phyloP scores from a whole-genome alignment of 2,329 filamentous ascomycete species.

The Trichoderma sp. region DNA sequence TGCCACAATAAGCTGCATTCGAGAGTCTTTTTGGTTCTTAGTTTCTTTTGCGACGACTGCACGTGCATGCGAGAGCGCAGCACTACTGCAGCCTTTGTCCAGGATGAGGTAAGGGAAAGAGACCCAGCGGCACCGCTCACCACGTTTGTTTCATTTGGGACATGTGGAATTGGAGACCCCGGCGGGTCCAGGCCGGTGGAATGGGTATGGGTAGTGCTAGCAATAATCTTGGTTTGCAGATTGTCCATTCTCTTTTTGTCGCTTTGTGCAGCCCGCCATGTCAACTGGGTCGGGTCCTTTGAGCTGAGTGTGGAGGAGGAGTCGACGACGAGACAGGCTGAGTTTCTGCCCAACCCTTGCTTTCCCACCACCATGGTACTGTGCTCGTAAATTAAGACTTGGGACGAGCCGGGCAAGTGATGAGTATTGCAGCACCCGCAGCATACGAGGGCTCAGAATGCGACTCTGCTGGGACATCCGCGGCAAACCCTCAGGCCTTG shows the following conservation, averaged over 20 bases:
- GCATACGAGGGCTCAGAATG: background rate
- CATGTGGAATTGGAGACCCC: background rate
- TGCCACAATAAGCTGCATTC: conserved; percentile 4
- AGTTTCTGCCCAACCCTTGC: conserved; percentile 1
- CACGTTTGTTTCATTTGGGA: conserved; percentile 1
- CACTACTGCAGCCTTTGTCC: background rate
- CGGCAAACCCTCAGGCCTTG: background rate
- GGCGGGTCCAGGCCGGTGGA: background rate
- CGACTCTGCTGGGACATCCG: conserved; percentile 3
- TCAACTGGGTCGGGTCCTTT: background rate
- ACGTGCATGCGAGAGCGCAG: background rate
- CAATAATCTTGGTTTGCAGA: conserved; percentile 2
- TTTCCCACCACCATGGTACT: conserved; percentile 8
- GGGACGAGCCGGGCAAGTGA: conserved; percentile 1
- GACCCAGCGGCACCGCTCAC: background rate
- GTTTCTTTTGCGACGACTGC: background rate
- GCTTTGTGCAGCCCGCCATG: conserved; percentile 8
- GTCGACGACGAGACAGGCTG: background rate
- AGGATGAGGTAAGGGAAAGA: background rate
- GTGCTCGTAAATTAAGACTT: conserved; percentile 6
- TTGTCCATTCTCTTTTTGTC: conserved; percentile 18
- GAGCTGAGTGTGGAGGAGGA: conserved; percentile 2
- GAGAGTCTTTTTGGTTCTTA: background rate
- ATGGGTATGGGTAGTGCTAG: background rate
- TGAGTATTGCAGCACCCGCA: background rate